These are phyloP conservation scores for Micromonas commoda DNA, from an alignment of 139 green algal genomes.

Conservation along the genomic window DNA sequence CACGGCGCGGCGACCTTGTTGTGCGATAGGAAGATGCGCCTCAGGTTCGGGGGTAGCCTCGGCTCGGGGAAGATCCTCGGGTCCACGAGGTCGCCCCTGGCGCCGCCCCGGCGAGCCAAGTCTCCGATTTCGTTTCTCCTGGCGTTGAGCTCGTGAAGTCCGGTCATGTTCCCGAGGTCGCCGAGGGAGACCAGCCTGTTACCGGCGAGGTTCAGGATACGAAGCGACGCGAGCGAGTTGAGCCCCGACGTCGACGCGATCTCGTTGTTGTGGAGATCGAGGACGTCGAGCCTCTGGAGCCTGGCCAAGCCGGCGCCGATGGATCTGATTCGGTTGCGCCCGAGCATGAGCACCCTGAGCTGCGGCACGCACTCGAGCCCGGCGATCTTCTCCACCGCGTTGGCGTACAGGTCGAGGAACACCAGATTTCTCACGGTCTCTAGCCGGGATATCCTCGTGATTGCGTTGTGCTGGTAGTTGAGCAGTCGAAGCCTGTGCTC, in stretches of 20 bases:
- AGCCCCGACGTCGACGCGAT: too few relatives aligned
- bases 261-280: slow-evolving; percentile 40
- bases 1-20: slow-evolving; percentile 15
- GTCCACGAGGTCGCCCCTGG: too few relatives aligned
- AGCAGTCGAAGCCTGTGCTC: slow-evolving; percentile 37
- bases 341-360: slow-evolving; percentile 41
- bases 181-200: slow-evolving; percentile 29
- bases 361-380: slow-evolving; percentile 18
- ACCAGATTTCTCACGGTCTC: slow-evolving; percentile 20
- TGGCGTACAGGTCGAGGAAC: slow-evolving; percentile 40
- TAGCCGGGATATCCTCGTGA: slow-evolving; percentile 23
- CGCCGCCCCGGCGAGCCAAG: background rate
- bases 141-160: slow-evolving; percentile 35
- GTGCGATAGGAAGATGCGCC: slow-evolving; percentile 20
- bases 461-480: slow-evolving; percentile 46
- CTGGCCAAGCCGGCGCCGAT: slow-evolving; percentile 26
- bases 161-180: slow-evolving; percentile 9
- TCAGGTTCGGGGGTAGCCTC: slow-evolving; percentile 14
- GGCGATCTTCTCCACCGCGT: slow-evolving; percentile 29
- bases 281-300: slow-evolving; percentile 34
- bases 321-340: slow-evolving; percentile 32
- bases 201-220: slow-evolving; percentile 35
- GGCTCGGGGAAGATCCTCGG: too few relatives aligned
- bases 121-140: slow-evolving; percentile 27
- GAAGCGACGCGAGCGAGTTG: slow-evolving; percentile 21